Base-by-base conservation (phyloP, 805 yeast species). In the Starmera pachycereana region DNA sequence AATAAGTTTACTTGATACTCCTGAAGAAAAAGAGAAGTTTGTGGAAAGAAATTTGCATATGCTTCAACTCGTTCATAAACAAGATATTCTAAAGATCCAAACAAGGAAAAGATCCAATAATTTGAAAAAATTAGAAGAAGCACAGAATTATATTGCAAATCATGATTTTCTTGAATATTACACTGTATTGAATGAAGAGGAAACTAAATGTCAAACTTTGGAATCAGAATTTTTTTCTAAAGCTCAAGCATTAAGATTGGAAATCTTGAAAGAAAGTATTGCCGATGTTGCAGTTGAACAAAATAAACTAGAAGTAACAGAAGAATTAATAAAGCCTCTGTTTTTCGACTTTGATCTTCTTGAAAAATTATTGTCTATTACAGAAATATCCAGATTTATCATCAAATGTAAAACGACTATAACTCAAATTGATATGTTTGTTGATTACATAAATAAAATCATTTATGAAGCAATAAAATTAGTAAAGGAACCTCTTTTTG, bases 181-280 rank as follows among this genome's bases (percentile, higher is more conserved):
- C 38, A 47, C 42, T 33, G 56, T 39, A 14, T 40, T 42, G 47
- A 58, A 51, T 7, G 43, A 45, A 19, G 54, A 54, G n/a, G 65
- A 63, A 40, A 42, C 56, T 49, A 27, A 44, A 16, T 69, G 71
- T 50, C 69, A 69, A 42, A 54, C 56, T 6, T 39, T 61, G 22
- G 94, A 84, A 52, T 63, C 63, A 33, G 50, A 62, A 14, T 75
- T 62, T 50, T 85, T 84, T 53, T 64, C 59, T 0, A 61, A 62
- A 37, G 95, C 95, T 0, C 89, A 83, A 44, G 50, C 50, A 3
- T 44, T 81, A n/a, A 68, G 92, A 41, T 62, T 66, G 37, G 69
- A 66, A 29, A 57, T 81, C 1, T 53, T 82, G 16, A 56, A 65
- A 2, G 61, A 57, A 25, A 57, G 66, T 2, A 56, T 63, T 12